Evolutionary conservation across 179 eudicot species (phyloP).

Genomic region (Amaranthus tricolor): DNA sequence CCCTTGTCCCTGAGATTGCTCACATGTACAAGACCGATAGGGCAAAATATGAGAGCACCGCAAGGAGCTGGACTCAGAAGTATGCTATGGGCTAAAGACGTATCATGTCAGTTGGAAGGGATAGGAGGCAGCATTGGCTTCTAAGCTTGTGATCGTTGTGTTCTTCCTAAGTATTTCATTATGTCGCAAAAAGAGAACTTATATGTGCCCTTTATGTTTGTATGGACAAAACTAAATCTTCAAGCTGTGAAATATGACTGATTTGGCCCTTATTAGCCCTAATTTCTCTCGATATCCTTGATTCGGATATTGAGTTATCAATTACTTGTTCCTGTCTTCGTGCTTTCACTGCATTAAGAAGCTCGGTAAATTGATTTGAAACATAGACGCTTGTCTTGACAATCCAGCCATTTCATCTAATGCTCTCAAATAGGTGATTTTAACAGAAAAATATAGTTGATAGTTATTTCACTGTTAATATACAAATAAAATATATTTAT

Average conservation of each 20-base stretch:
- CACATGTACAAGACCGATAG: slow-evolving; percentile 47
- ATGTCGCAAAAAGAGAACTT: slow-evolving; percentile 24
- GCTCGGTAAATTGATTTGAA: too few species aligned
- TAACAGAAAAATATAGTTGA: too few species aligned
- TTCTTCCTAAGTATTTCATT: slow-evolving; percentile 31
- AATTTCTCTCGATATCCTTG: neutral
- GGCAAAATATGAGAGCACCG: slow-evolving; percentile 43
- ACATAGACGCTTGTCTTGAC: too few species aligned
- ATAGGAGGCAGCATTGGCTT: slow-evolving; percentile 23
- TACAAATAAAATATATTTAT: too few species aligned
- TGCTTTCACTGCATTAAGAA: too few species aligned
- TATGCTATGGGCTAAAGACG: slow-evolving; percentile 40
- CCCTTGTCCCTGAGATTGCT: slow-evolving; percentile 41
- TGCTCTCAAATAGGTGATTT: too few species aligned
- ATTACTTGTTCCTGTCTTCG: too few species aligned
- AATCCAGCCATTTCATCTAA: too few species aligned
- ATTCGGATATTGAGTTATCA: too few species aligned
- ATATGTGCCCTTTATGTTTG: slow-evolving; percentile 28
- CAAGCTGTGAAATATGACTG: slow-evolving; percentile 35
- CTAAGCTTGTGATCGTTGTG: slow-evolving; percentile 31
- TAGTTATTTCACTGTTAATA: too few species aligned
- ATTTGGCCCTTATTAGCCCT: slow-evolving; percentile 14
- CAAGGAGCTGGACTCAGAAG: slow-evolving; percentile 52
- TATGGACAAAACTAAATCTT: slow-evolving; percentile 24
- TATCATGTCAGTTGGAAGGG: slow-evolving; percentile 11